These are phyloP conservation scores for Terfezia claveryi DNA, from an alignment of 495 filamentous ascomycete species.

Conservation along the genomic window DNA sequence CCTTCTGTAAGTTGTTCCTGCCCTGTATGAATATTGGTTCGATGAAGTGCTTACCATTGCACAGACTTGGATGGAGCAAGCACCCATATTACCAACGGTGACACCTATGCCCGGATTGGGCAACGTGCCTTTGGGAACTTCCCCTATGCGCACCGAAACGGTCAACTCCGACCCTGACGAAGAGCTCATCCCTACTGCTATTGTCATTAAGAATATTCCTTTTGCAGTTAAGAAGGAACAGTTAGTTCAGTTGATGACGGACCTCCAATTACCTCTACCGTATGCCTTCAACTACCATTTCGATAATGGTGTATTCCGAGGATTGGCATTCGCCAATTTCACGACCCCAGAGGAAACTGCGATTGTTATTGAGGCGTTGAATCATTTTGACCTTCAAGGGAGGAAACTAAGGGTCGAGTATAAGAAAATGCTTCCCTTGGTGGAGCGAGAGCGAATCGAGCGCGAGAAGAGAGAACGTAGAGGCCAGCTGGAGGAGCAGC, in stretches of 20 bases:
- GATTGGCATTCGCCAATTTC: constrained; percentile 94
- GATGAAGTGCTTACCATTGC: constrained; percentile 7
- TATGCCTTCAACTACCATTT: constrained; percentile 99
- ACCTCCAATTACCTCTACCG: constrained; percentile 69
- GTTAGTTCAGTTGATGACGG: constrained; percentile 75
- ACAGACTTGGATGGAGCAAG: constrained; percentile 40
- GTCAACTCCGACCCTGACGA: constrained; percentile 36
- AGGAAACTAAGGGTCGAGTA: constrained; percentile 90
- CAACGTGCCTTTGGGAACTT: constrained; percentile 28
- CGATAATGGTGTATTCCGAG: constrained; percentile 91
- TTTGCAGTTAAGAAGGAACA: constrained; percentile 97
- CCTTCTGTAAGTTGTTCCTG: constrained; percentile 31
- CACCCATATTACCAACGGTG: constrained; percentile 28
- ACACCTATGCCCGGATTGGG: constrained; percentile 32
- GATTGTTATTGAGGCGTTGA: constrained; percentile 70
- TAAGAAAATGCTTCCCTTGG: constrained; percentile 95
- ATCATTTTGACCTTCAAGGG: constrained; percentile 87
- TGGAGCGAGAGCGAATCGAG: constrained; percentile 89
- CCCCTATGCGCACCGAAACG: constrained; percentile 30
- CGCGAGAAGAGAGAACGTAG: constrained; percentile 91
- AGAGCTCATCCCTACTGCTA: constrained; percentile 90
- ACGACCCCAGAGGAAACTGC: constrained; percentile 85
- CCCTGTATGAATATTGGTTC: neutral
- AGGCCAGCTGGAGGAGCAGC: constrained; percentile 91
- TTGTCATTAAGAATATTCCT: constrained; percentile 98